Conservation (phyloP, 495 filamentous ascomycete genomes). For the Neurospora pannonica region DNA sequence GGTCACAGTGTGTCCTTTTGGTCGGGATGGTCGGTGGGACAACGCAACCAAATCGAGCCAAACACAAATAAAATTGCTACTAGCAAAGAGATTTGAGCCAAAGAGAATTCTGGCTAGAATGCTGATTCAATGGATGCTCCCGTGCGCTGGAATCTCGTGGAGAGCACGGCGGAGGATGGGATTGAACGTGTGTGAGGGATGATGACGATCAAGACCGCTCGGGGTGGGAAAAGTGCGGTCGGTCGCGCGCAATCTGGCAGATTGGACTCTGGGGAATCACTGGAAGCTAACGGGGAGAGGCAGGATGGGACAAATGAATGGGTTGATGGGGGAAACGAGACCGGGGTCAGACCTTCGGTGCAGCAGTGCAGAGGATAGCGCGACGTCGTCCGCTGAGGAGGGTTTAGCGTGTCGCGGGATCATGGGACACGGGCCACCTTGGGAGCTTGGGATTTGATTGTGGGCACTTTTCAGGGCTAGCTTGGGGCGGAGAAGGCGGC, state of each 20-base stretch:
- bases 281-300: neutral
- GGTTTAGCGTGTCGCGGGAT: slow-evolving; percentile 10
- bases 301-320: slow-evolving; percentile 11
- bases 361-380: slow-evolving; percentile 7
- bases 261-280: neutral
- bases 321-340: slow-evolving; percentile 14
- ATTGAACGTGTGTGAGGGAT: neutral
- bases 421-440: slow-evolving; percentile 16
- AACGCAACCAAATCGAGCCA: neutral
- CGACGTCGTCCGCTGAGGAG: slow-evolving; percentile 9
- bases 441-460: neutral
- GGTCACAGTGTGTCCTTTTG: slow-evolving; percentile 5
- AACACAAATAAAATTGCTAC: neutral
- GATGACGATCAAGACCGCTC: neutral
- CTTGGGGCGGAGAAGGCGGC: neutral
- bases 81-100: neutral
- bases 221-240: neutral
- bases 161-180: neutral
- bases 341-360: slow-evolving; percentile 11
- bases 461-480: neutral
- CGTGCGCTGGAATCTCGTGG: neutral
- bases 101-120: neutral
- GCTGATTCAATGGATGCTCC: neutral
- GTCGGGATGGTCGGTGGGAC: neutral
- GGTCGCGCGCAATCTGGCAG: neutral